phyloP scores from a whole-genome alignment of 1,284 basidiomycete species.

The Sparassis latifolia region DNA sequence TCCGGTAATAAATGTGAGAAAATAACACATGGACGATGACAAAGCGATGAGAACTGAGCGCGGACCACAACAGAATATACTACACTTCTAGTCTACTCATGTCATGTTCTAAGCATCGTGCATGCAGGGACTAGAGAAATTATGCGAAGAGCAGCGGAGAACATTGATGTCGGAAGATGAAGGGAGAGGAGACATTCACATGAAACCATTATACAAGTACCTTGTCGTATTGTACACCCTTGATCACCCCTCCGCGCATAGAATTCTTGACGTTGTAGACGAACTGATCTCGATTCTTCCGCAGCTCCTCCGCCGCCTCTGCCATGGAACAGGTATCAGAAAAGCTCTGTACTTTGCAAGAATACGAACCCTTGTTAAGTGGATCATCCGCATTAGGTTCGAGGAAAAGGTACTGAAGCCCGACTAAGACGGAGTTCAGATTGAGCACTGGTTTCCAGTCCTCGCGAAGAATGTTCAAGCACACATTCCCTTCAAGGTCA shows the following conservation, averaged over 20 bases:
- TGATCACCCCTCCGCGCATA: constrained; percentile 76
- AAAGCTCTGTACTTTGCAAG: neutral
- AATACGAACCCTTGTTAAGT: constrained; percentile 87
- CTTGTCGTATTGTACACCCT: constrained; percentile 72
- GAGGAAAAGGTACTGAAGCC: constrained; percentile 95
- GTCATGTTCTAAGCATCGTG: constrained; percentile 1
- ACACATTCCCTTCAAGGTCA: constrained; percentile 95
- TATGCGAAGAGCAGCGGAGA: neutral
- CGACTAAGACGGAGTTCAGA: constrained; percentile 95
- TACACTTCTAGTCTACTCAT: constrained; percentile 18
- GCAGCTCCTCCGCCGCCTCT: constrained; percentile 95
- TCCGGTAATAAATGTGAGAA: no score
- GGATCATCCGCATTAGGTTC: constrained; percentile 99
- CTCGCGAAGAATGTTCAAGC: constrained; percentile 95
- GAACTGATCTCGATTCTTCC: constrained; percentile 79
- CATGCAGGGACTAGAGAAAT: neutral
- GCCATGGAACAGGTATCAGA: constrained; percentile 14
- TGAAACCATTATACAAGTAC: constrained; percentile 45
- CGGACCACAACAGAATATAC: constrained; percentile 7
- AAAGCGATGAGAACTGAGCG: neutral
- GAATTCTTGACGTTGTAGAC: constrained; percentile 75
- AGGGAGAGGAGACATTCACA: neutral
- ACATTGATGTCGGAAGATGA: neutral
- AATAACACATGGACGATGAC: no score
- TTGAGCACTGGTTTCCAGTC: constrained; percentile 99